phyloP scores from a whole-genome alignment of 2,329 filamentous ascomycete species.

The Aspergillus intermedius region DNA sequence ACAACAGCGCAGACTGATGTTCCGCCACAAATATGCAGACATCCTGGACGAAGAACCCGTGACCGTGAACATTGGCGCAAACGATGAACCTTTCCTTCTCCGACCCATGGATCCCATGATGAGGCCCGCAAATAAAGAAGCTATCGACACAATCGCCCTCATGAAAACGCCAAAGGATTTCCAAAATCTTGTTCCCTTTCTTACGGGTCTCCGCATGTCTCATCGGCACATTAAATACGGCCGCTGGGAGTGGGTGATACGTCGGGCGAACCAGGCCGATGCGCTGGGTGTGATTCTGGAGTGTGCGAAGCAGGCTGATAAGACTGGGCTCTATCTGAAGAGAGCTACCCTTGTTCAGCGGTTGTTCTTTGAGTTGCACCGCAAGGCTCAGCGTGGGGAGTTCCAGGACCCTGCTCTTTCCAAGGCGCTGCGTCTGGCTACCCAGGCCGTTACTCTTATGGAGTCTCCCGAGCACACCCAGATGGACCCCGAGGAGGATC shows the following conservation, averaged over 20 bases:
- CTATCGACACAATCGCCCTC: slow-evolving; percentile 24
- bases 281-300: slow-evolving; percentile 31
- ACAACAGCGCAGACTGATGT: slow-evolving; percentile 35
- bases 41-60: slow-evolving; percentile 35
- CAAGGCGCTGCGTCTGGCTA: slow-evolving; percentile 27
- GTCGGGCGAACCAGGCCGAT: slow-evolving; percentile 28
- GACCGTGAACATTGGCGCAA: slow-evolving; percentile 31
- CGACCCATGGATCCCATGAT: slow-evolving; percentile 29
- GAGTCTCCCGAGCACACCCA: slow-evolving; percentile 28
- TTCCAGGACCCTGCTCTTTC: slow-evolving; percentile 28
- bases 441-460: slow-evolving; percentile 30
- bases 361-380: slow-evolving; percentile 34
- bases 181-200: slow-evolving; percentile 35
- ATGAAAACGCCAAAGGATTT: slow-evolving; percentile 35
- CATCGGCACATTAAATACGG: slow-evolving; percentile 16
- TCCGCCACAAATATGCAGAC: slow-evolving; percentile 29
- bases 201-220: slow-evolving; percentile 32
- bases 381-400: slow-evolving; percentile 23
- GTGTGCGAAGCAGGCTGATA: slow-evolving; percentile 27
- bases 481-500: slow-evolving; percentile 21
- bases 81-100: slow-evolving; percentile 34
- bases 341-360: slow-evolving; percentile 22
- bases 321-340: slow-evolving; percentile 32
- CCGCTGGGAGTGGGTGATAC: slow-evolving; percentile 31
- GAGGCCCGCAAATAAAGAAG: slow-evolving; percentile 28